Percentiles rank a stretch among this genome's conserved stretches.
These are phyloP conservation scores for Atalantia buxifolia DNA, from an alignment of 345 rosid genomes.

Conservation along the genomic window DNA sequence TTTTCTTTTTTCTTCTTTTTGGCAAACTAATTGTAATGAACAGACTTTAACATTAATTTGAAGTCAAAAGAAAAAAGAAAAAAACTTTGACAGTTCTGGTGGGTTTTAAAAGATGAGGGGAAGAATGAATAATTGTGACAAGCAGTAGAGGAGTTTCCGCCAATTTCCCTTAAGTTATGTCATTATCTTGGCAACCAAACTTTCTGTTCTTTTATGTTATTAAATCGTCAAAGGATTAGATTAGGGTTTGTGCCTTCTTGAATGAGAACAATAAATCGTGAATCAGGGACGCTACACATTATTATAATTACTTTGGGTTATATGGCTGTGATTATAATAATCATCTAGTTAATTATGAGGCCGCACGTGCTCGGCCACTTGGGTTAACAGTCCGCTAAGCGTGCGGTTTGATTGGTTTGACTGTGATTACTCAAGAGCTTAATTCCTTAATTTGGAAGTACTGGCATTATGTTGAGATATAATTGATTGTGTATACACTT, in stretches of 20 bases:
- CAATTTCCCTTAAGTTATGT: not conserved
- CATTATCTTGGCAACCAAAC: slow-evolving; percentile 14
- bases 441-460: not conserved
- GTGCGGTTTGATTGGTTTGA: slow-evolving; percentile 31
- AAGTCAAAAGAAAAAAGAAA: too few species aligned
- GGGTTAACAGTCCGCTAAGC: slow-evolving; percentile 15
- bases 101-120: too few species aligned
- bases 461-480: not conserved
- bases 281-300: slow-evolving; percentile 23
- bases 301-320: not conserved
- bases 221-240: slow-evolving; percentile 22
- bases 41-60: too few species aligned
- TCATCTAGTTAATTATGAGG: slow-evolving; percentile 26
- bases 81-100: too few species aligned
- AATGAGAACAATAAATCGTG: slow-evolving; percentile 35
- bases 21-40: too few species aligned
- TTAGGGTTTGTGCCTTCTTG: slow-evolving; percentile 26
- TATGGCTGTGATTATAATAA: slow-evolving; percentile 27
- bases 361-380: slow-evolving; percentile 39
- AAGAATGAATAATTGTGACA: too few species aligned
- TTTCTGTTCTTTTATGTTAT: not conserved
- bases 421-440: not conserved
- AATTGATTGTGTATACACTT: not conserved
- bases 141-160: too few species aligned
- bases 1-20: too few species aligned